These are phyloP conservation scores for Vinca minor DNA, from an alignment of 257 asterid genomes.

Conservation along the genomic window DNA sequence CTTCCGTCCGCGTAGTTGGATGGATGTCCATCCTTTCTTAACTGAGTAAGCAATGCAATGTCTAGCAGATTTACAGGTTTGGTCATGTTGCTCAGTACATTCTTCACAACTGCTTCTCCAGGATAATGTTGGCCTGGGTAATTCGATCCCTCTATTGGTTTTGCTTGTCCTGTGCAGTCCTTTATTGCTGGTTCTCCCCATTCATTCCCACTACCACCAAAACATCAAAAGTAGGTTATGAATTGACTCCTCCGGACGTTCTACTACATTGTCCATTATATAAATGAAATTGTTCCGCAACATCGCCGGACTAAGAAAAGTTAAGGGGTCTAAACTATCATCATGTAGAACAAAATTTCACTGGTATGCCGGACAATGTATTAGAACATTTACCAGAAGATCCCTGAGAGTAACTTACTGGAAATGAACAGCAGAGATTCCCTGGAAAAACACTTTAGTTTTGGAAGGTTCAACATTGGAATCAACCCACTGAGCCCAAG, in stretches of 20 bases:
- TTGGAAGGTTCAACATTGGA: no score
- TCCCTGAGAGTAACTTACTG: conserved; percentile 46
- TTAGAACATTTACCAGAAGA: no score
- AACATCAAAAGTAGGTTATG: not conserved
- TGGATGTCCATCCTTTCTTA: conserved; percentile 76
- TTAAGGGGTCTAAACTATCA: no score
- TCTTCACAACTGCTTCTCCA: conserved; percentile 55
- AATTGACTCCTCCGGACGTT: no score
- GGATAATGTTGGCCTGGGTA: conserved; percentile 48
- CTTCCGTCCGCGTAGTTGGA: conserved; percentile 39
- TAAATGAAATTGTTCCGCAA: no score
- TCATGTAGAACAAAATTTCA: no score
- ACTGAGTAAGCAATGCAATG: conserved; percentile 48
- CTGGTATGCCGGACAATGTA: no score
- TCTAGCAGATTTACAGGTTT: conserved; percentile 44
- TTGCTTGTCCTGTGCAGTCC: conserved; percentile 42
- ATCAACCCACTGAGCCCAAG: no score
- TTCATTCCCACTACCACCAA: conserved; percentile 42
- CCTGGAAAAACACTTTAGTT: conserved; percentile 62
- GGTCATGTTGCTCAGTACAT: conserved; percentile 41
- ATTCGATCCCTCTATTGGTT: conserved; percentile 37
- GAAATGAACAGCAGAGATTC: conserved; percentile 56
- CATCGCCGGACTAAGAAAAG: no score
- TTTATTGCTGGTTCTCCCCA: conserved; percentile 47
- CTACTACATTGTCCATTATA: no score